Percentiles rank a stretch among this genome's conserved stretches.
phyloP scores from a whole-genome alignment of 2,329 filamentous ascomycete genomes.

The Aspergillus sp. region DNA sequence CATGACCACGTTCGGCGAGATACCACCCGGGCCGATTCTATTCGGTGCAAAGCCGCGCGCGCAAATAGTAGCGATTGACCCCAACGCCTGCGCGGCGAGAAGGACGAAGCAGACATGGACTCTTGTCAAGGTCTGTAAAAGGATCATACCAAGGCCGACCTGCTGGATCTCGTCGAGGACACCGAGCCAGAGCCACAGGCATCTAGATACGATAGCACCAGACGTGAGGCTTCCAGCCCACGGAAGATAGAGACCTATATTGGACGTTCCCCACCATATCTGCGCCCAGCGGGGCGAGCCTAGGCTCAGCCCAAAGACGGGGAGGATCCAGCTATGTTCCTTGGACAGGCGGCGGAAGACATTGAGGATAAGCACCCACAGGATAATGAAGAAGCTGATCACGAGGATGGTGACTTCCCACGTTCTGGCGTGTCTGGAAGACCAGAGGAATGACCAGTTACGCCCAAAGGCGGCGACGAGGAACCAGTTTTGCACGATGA shows the following conservation, averaged over 20 bases:
- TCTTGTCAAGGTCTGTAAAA: constrained; percentile 64
- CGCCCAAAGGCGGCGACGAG: constrained; percentile 65
- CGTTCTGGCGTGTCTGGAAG: constrained; percentile 54
- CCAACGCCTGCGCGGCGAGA: constrained; percentile 60
- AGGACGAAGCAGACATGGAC: constrained; percentile 65
- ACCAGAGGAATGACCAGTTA: constrained; percentile 64
- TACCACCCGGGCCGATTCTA: constrained; percentile 59
- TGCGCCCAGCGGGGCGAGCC: constrained; percentile 66
- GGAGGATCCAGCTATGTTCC: constrained; percentile 65
- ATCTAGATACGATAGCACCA: constrained; percentile 57
- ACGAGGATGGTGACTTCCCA: constrained; percentile 59
- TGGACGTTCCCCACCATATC: constrained; percentile 64
- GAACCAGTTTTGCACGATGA: constrained; percentile 67
- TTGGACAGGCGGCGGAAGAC: constrained; percentile 58
- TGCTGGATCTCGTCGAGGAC: constrained; percentile 65
- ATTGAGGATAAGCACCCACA: constrained; percentile 52
- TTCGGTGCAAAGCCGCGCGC: constrained; percentile 62
- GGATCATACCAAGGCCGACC: constrained; percentile 67
- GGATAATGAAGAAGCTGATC: constrained; percentile 49
- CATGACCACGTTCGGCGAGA: constrained; percentile 60
- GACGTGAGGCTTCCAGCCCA: constrained; percentile 59
- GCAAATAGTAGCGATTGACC: constrained; percentile 61
- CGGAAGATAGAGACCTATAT: constrained; percentile 61
- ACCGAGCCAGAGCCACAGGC: constrained; percentile 67
- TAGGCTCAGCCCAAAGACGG: constrained; percentile 66